A percentile compares a stretch with the other conserved stretches of the same genome.
These are phyloP conservation scores for Pseudocercospora eumusae DNA, from an alignment of 2,329 filamentous ascomycete species.

Conservation along the genomic window DNA sequence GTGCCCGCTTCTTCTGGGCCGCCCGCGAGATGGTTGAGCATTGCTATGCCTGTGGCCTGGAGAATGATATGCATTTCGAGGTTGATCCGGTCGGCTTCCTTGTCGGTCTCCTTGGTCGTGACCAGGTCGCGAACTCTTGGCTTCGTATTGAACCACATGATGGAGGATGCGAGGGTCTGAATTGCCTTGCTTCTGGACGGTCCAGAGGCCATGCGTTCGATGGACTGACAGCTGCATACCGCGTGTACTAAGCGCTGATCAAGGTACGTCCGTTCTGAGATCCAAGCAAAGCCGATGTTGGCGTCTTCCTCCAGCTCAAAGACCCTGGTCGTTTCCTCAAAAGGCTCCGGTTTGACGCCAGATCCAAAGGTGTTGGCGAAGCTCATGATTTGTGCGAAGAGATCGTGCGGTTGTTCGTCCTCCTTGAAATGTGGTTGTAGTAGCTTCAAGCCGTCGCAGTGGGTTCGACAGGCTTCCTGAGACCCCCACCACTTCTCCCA, in stretches of 20 bases:
- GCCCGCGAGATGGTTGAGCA: conserved; percentile 19
- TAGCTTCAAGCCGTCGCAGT: conserved; percentile 21
- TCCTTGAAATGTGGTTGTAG: conserved; percentile 15
- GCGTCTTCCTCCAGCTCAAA: conserved; percentile 13
- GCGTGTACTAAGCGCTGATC: conserved; percentile 16
- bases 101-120: conserved; percentile 12
- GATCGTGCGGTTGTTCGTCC: conserved; percentile 17
- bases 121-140: not conserved
- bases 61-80: conserved; percentile 24
- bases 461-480: conserved; percentile 20
- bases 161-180: conserved; percentile 9
- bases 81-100: conserved; percentile 21
- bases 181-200: conserved; percentile 9
- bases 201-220: conserved; percentile 11
- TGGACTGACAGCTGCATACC: conserved; percentile 12
- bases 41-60: conserved; percentile 19
- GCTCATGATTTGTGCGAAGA: conserved; percentile 18
- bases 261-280: conserved; percentile 12
- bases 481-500: conserved; percentile 24
- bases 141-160: conserved; percentile 19
- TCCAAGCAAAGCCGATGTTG: conserved; percentile 18
- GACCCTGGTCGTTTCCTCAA: conserved; percentile 13
- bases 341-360: not conserved
- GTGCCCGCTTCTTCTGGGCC: conserved; percentile 13
- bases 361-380: conserved; percentile 23